Evolutionary conservation across 768 basidiomycete species (phyloP), one percentile per base, ranked within the genome.

Genomic region (Coprinopsis cinerea): DNA sequence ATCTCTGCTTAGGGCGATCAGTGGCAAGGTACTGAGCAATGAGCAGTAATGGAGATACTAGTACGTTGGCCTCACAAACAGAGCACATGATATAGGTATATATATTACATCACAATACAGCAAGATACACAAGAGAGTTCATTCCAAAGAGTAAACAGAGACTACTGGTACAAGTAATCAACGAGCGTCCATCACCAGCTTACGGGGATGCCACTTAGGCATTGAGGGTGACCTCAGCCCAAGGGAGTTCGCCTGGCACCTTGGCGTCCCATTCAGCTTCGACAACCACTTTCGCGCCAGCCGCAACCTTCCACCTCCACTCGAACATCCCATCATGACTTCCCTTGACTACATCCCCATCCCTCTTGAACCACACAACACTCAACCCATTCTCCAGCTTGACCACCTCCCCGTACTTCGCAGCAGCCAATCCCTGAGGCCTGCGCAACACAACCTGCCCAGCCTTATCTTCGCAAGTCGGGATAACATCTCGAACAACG

Each of bases 311-410:
- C 62, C 72, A 69, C 48, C 62, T 65, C 79, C 80, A 83, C 59
- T 80, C 78, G 56, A 76, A 76, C 50, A 67, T 68, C 1, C 82
- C 82, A 41, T 79, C 74, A n/a, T 61, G 76, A 75, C 62, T 75
- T 71, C 0, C 73, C 77, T 3, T 70, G 71, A 49, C 71, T 72
- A 44, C 56, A 70, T 69, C 71, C 34, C 47, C 54, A 27, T 71
- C 68, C 45, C 54, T 66, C 34, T 64, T 44, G n/a, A 57, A 61
- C 15, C 53, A 49, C 14, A 34, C 44, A 27, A 72, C 67, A 32
- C 55, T 60, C 40, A 68, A 46, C 13, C 65, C 66, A 37, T 63
- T 53, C 11, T 58, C 48, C 24, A 74, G 53, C 18, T 58, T 44
- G 3, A 74, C 64, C 4, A 63, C 63, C 32, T 69, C 51, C 2